Percentiles rank a stretch among this genome's conserved stretches.
Conservation (phyloP, 495 filamentous ascomycete species). For the Aspergillus sparsus region DNA sequence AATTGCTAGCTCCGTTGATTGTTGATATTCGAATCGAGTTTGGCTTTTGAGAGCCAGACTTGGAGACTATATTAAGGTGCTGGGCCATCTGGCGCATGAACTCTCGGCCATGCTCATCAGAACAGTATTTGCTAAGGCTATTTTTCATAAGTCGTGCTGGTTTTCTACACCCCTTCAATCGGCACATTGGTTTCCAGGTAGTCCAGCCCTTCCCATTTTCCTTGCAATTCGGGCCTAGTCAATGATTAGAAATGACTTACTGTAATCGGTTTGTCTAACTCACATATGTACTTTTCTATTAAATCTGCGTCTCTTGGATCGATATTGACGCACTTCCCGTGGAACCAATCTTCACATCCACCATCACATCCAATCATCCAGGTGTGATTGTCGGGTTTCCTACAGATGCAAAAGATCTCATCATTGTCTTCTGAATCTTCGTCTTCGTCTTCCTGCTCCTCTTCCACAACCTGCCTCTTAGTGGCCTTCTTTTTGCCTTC, state of each 20-base stretch:
- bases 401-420: conserved; percentile 68
- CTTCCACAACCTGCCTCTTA: conserved; percentile 29
- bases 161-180: conserved; percentile 58
- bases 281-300: conserved; percentile 71
- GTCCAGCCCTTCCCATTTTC: conserved; percentile 54
- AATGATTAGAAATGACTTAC: conserved; percentile 3
- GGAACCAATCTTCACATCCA: conserved; percentile 74
- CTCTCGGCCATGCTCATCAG: conserved; percentile 61
- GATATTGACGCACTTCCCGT: conserved; percentile 68
- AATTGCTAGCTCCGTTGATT: conserved; percentile 5
- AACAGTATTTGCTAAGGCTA: conserved; percentile 67
- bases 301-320: conserved; percentile 60
- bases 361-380: conserved; percentile 80
- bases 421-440: conserved; percentile 50
- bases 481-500: conserved; percentile 39
- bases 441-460: conserved; percentile 41
- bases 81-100: conserved; percentile 53
- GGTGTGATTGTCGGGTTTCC: conserved; percentile 68
- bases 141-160: conserved; percentile 55
- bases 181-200: conserved; percentile 71
- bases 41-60: conserved; percentile 15
- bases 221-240: conserved; percentile 59
- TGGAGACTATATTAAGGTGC: conserved; percentile 30
- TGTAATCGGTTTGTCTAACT: conserved; percentile 21
- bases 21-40: conserved; percentile 17